Percentiles rank a stretch among this genome's conserved stretches.
Evolutionary conservation across 208 protist species (phyloP).

Genomic region (Trypanosoma caninum): DNA sequence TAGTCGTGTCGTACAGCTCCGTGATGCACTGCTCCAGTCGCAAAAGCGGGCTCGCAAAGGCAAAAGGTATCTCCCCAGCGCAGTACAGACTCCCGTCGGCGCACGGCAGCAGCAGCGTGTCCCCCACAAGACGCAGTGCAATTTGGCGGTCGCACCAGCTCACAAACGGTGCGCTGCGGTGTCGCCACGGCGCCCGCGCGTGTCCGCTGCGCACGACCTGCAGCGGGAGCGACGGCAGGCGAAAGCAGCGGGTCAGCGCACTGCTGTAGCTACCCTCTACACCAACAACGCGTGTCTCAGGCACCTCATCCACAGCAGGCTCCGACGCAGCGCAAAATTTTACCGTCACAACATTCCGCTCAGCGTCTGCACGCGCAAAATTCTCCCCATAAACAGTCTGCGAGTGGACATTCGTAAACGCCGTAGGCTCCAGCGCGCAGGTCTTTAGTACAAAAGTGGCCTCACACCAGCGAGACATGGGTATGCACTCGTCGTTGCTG

Average conservation of each 20-base stretch:
- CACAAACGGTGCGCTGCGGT: constrained; percentile 3
- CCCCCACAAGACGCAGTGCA: constrained; percentile 26
- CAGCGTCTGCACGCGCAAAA: constrained; percentile 39
- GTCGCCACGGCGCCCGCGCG: not conserved
- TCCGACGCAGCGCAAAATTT: constrained; percentile 11
- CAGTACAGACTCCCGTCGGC: constrained; percentile 59
- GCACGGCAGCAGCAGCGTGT: constrained; percentile 25
- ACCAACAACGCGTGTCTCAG: constrained; percentile 17
- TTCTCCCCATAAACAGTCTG: constrained; percentile 17
- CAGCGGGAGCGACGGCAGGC: constrained; percentile 32
- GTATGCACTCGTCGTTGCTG: not conserved
- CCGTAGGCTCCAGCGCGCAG: constrained; percentile 21
- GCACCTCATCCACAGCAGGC: not conserved
- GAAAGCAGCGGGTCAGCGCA: constrained; percentile 15
- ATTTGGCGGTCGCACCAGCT: constrained; percentile 5
- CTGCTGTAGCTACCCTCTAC: constrained; percentile 25
- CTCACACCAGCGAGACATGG: constrained; percentile 2
- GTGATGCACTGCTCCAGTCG: constrained; percentile 57
- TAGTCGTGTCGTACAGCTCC: constrained; percentile 36
- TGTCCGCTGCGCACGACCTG: constrained; percentile 1
- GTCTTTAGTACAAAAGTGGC: constrained; percentile 6
- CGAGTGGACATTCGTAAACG: constrained; percentile 11
- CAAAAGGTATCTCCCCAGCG: constrained; percentile 48
- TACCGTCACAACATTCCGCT: constrained; percentile 37
- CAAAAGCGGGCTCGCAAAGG: constrained; percentile 47